A percentile compares a stretch with the other conserved stretches of the same genome.
phyloP scores from a whole-genome alignment of 805 yeast species.

The Metschnikowia kofuensis region DNA sequence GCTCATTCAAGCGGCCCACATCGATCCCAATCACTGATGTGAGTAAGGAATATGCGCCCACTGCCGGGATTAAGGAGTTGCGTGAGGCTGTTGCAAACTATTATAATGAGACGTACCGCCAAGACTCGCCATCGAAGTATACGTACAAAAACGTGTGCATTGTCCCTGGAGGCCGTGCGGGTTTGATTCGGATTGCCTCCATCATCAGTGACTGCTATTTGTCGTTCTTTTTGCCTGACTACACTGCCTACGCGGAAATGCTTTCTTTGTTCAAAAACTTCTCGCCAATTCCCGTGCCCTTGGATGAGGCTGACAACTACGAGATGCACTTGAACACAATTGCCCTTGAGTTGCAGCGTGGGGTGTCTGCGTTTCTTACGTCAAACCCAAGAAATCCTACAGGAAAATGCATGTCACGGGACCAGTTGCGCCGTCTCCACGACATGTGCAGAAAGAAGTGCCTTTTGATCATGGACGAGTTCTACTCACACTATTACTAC shows the following conservation, averaged over 20 bases:
- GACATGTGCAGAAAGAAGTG: slow-evolving; percentile 51
- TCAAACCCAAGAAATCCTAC: slow-evolving; percentile 66
- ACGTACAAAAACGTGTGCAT: slow-evolving; percentile 60
- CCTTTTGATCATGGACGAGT: slow-evolving; percentile 61
- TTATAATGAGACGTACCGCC: slow-evolving; percentile 54
- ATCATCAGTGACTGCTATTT: slow-evolving; percentile 57
- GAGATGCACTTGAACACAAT: slow-evolving; percentile 52
- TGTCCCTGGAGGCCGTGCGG: slow-evolving; percentile 66
- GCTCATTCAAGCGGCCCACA: slow-evolving; percentile 54
- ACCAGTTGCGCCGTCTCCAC: slow-evolving; percentile 48
- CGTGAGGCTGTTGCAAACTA: slow-evolving; percentile 57
- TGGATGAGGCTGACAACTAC: slow-evolving; percentile 55
- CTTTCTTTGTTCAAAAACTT: slow-evolving; percentile 59
- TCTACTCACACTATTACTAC: slow-evolving; percentile 57
- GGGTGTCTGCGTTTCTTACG: slow-evolving; percentile 55
- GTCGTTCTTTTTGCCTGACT: slow-evolving; percentile 59
- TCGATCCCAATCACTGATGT: slow-evolving; percentile 45
- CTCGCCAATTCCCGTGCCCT: slow-evolving; percentile 61
- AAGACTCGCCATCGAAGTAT: slow-evolving; percentile 48
- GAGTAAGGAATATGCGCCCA: slow-evolving; percentile 57
- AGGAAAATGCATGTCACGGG: slow-evolving; percentile 49
- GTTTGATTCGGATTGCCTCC: slow-evolving; percentile 59
- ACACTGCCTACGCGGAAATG: slow-evolving; percentile 67
- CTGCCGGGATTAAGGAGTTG: slow-evolving; percentile 53
- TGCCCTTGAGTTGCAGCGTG: slow-evolving; percentile 51